A percentile compares a stretch with the other conserved stretches of the same genome.
Conservation (phyloP, 2,329 filamentous ascomycete genomes). For the Neofusicoccum laricinum region DNA sequence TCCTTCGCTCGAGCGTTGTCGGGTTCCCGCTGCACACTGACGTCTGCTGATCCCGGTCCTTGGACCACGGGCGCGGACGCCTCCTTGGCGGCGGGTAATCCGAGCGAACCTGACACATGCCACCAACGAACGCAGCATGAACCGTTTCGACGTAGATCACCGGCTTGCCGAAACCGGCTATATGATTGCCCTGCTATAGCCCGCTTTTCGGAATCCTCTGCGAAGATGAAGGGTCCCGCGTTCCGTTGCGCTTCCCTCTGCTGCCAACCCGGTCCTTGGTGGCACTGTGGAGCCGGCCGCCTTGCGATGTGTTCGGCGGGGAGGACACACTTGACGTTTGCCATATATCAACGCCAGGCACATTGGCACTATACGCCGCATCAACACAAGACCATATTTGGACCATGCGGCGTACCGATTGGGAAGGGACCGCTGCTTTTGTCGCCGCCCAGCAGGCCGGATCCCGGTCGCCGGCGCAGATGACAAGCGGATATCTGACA, state of each 20-base stretch:
- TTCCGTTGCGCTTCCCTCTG: not conserved
- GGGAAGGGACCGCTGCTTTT: constrained; percentile 1
- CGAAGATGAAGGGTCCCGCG: not conserved
- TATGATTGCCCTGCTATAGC: not conserved
- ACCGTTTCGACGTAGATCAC: constrained; percentile 8
- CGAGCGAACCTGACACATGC: not conserved
- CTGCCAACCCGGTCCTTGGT: not conserved
- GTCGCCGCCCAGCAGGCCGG: not conserved
- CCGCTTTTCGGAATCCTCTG: not conserved
- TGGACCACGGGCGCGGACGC: not conserved
- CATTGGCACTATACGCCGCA: not conserved
- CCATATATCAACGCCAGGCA: not conserved
- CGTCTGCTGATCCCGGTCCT: not conserved
- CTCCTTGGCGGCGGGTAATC: not conserved
- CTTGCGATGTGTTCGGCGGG: not conserved
- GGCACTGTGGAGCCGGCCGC: not conserved
- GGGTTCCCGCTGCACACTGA: not conserved
- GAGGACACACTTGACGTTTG: not conserved
- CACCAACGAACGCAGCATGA: not conserved
- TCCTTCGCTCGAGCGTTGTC: not conserved
- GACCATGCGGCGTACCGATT: not conserved
- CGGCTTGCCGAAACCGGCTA: not conserved
- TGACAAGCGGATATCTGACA: constrained; percentile 4
- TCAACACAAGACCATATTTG: not conserved
- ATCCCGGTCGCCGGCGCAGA: not conserved